A percentile compares a stretch with the other conserved stretches of the same genome.
Evolutionary conservation across 2,329 filamentous ascomycete genomes (phyloP).

Genomic region (Microdochium nivale): DNA sequence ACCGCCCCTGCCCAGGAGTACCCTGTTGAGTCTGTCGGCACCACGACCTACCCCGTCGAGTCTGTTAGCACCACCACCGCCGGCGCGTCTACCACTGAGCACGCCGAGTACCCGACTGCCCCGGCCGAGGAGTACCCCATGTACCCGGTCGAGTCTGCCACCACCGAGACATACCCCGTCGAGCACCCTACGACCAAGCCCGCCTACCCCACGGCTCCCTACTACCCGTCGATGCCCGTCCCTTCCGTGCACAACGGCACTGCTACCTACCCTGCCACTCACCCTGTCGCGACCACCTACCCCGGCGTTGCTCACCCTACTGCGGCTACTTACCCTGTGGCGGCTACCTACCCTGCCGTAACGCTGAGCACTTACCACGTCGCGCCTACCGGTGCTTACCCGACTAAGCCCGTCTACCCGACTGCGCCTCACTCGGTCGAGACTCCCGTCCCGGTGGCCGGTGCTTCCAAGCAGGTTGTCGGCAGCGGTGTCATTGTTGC

Average conservation of each 20-base stretch:
- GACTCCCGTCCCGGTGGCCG: conserved; percentile 11
- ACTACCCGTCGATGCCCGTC: conserved; percentile 3
- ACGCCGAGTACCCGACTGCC: conserved; percentile 1
- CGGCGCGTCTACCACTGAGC: conserved; percentile 5
- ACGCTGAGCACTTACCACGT: not conserved
- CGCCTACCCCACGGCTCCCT: conserved; percentile 3
- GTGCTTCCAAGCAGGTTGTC: conserved; percentile 12
- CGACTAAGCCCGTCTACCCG: conserved; percentile 3
- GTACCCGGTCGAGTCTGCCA: not conserved
- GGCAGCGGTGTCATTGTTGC: conserved; percentile 13
- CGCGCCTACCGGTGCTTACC: not conserved
- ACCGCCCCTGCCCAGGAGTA: conserved; percentile 1
- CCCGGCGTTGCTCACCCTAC: too few relatives aligned
- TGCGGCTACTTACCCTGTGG: too few relatives aligned
- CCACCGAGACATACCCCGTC: conserved; percentile 2
- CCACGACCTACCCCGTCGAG: conserved; percentile 2
- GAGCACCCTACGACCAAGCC: conserved; percentile 1
- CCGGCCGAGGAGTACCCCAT: not conserved
- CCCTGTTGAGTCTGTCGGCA: not conserved
- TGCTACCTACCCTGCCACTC: not conserved
- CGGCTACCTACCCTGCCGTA: not conserved
- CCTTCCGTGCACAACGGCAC: not conserved
- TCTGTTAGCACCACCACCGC: conserved; percentile 9
- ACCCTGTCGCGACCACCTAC: too few relatives aligned
- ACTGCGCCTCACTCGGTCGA: conserved; percentile 2